phyloP scores from a whole-genome alignment of 2,329 filamentous ascomycete genomes.

The Ciborinia camelliae region DNA sequence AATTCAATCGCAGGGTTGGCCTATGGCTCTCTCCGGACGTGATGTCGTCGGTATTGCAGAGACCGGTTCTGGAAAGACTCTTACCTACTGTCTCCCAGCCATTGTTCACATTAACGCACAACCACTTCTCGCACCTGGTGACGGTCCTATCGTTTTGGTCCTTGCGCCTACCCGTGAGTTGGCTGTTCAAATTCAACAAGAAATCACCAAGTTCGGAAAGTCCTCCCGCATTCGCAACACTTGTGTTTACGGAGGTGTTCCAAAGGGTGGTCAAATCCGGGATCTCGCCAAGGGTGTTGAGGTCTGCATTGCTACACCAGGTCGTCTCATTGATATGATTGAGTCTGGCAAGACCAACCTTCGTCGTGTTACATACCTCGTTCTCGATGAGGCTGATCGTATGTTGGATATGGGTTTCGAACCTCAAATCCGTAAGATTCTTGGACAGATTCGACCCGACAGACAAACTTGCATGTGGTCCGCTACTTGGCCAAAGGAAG shows the following conservation, averaged over 20 bases:
- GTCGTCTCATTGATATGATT: slow-evolving; percentile 97
- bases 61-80: slow-evolving; percentile 97
- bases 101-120: slow-evolving; percentile 99
- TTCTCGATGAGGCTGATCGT: slow-evolving; percentile 97
- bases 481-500: slow-evolving; percentile 98
- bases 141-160: slow-evolving; percentile 94
- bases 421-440: slow-evolving; percentile 98
- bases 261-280: slow-evolving; percentile 94
- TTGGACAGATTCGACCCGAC: slow-evolving; percentile 94
- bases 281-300: slow-evolving; percentile 94
- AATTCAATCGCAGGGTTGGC: slow-evolving; percentile 98
- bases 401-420: slow-evolving; percentile 99
- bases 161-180: slow-evolving; percentile 96
- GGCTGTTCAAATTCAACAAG: slow-evolving; percentile 96
- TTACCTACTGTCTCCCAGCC: slow-evolving; percentile 95
- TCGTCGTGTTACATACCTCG: slow-evolving; percentile 94
- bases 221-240: slow-evolving; percentile 98
- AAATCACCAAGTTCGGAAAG: slow-evolving; percentile 98
- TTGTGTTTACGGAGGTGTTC: slow-evolving; percentile 98
- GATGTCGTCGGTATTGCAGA: slow-evolving; percentile 99
- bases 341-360: slow-evolving; percentile 98
- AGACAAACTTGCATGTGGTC: slow-evolving; percentile 99
- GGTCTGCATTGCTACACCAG: slow-evolving; percentile 96
- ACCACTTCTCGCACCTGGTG: slow-evolving; percentile 88
- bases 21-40: slow-evolving; percentile 96